These are phyloP conservation scores for Lodderomyces metapsilosis DNA, from an alignment of 1,139 yeast genomes.

Conservation along the genomic window DNA sequence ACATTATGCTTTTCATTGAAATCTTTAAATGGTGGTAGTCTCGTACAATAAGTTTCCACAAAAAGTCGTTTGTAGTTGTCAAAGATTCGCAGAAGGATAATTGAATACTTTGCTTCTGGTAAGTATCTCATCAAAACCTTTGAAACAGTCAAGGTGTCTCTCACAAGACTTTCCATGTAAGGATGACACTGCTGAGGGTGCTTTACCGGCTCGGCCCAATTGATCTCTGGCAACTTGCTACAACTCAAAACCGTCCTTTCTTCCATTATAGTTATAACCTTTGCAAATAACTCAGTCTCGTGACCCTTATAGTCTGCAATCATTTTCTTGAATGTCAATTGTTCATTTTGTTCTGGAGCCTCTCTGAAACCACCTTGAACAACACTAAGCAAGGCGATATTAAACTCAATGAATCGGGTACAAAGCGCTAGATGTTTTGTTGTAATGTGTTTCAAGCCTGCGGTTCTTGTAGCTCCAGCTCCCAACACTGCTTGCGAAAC, in stretches of 20 bases:
- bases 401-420: slow-evolving; percentile 54
- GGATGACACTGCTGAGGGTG: slow-evolving; percentile 50
- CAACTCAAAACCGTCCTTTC: slow-evolving; percentile 59
- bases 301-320: slow-evolving; percentile 52
- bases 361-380: slow-evolving; percentile 15
- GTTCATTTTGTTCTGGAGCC: slow-evolving; percentile 10
- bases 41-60: slow-evolving; percentile 53
- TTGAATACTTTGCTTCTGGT: slow-evolving; percentile 49
- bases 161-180: slow-evolving; percentile 67
- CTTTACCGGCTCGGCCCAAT: slow-evolving; percentile 49
- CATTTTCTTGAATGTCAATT: slow-evolving; percentile 30
- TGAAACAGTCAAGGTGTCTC: slow-evolving; percentile 63
- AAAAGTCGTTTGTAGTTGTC: slow-evolving; percentile 58
- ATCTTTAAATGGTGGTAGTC: slow-evolving; percentile 51
- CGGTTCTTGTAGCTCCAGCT: slow-evolving; percentile 76
- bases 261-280: slow-evolving; percentile 67
- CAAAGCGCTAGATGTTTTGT: slow-evolving; percentile 70
- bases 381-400: slow-evolving; percentile 26
- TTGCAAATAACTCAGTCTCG: slow-evolving; percentile 62
- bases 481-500: slow-evolving; percentile 64
- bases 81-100: slow-evolving; percentile 56
- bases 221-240: slow-evolving; percentile 39
- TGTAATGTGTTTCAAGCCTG: slow-evolving; percentile 73
- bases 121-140: slow-evolving; percentile 60
- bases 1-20: slow-evolving; percentile 53